Evolutionary conservation across 768 basidiomycete genomes (phyloP).

Genomic region (Leccinum arenicola): DNA sequence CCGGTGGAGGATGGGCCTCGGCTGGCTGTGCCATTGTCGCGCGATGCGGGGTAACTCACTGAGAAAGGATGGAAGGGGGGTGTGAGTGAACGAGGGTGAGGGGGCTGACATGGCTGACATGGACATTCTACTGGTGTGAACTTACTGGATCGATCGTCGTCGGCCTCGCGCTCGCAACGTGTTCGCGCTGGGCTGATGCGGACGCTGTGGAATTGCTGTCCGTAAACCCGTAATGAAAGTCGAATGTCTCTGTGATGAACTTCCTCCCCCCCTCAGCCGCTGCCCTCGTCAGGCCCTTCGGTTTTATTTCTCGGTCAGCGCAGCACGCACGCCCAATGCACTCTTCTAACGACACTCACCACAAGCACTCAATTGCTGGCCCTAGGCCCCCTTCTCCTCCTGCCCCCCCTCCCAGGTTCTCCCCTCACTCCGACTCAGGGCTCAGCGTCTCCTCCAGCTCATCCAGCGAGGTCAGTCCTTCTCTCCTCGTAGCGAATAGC

Average conservation of each 20-base stretch:
- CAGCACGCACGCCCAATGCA: constrained; percentile 17
- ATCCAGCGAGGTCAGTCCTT: constrained; percentile 30
- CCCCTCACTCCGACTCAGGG: constrained; percentile 29
- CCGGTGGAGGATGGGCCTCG: neutral
- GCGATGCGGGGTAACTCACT: neutral
- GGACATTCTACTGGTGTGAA: neutral
- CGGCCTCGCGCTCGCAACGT: constrained; percentile 18
- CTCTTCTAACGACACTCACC: constrained; percentile 19
- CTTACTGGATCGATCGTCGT: constrained; percentile 13
- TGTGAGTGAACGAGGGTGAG: neutral
- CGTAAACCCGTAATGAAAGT: neutral
- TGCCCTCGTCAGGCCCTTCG: neutral
- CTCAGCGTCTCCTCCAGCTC: constrained; percentile 31
- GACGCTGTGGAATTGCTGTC: neutral
- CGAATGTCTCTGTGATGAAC: neutral
- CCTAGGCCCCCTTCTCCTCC: neutral
- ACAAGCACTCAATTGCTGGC: constrained; percentile 1
- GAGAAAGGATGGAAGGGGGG: neutral
- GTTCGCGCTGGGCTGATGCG: constrained; percentile 2
- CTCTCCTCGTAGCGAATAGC: constrained; percentile 1
- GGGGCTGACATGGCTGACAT: constrained; percentile 6
- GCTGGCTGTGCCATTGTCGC: constrained; percentile 2
- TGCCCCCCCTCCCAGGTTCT: neutral
- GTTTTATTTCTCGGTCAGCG: constrained; percentile 6
- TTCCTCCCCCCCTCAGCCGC: neutral